Evolutionary conservation across 129 eudicot species (phyloP).

Genomic region (Dittrichia graveolens): DNA sequence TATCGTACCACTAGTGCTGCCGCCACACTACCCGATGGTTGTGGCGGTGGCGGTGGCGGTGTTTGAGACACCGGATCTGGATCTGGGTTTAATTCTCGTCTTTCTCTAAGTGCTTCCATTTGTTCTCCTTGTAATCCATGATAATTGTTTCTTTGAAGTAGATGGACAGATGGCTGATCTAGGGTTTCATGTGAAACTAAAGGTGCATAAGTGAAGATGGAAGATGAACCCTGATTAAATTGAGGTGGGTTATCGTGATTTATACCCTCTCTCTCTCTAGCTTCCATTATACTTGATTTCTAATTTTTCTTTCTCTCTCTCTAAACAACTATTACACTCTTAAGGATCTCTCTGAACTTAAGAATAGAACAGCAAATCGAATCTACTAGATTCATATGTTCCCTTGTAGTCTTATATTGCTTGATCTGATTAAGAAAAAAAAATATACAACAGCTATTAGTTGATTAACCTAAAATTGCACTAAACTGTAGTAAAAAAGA

Average conservation of each 20-base stretch:
- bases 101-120: constrained; percentile 11
- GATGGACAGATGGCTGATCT: constrained; percentile 41
- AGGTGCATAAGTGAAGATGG: constrained; percentile 30
- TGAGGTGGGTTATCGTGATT: constrained; percentile 35
- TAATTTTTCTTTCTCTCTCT: constrained; percentile 24
- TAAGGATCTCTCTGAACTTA: constrained; percentile 17
- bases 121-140: constrained; percentile 33
- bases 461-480: constrained; percentile 25
- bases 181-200: constrained; percentile 44
- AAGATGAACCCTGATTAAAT: constrained; percentile 35
- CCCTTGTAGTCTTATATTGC: background rate
- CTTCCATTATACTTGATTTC: constrained; percentile 40
- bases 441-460: background rate
- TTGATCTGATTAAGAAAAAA: constrained; percentile 7
- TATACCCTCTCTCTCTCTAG: constrained; percentile 34
- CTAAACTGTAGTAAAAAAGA: constrained; percentile 26
- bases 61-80: constrained; percentile 33
- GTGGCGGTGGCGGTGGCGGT: constrained; percentile 23
- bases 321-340: background rate
- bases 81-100: constrained; percentile 36
- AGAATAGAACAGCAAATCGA: background rate
- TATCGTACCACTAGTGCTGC: constrained; percentile 34
- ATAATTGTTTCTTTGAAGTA: constrained; percentile 34
- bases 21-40: constrained; percentile 13
- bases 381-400: background rate